These are phyloP conservation scores for Alternaria alternata DNA, from an alignment of 2,329 filamentous ascomycete species.

Conservation along the genomic window DNA sequence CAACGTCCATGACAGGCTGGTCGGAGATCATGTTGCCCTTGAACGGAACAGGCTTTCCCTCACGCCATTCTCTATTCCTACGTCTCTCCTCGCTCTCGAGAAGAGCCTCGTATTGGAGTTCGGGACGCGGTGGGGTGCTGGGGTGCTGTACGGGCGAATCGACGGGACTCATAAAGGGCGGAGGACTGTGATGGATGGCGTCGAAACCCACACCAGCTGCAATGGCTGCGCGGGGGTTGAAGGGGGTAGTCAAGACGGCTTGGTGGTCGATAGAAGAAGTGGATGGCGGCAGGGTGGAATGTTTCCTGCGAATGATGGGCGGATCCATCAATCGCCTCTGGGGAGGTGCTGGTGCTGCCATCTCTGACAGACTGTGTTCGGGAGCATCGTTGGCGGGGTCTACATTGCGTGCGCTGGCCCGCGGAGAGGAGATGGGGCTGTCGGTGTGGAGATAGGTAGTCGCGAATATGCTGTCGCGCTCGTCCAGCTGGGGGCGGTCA, in stretches of 20 bases:
- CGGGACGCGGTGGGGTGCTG: constrained; percentile 38
- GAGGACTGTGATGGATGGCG: constrained; percentile 39
- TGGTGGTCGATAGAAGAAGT: constrained; percentile 41
- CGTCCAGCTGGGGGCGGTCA: constrained; percentile 63
- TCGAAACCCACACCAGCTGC: constrained; percentile 32
- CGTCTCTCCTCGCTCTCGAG: constrained; percentile 53
- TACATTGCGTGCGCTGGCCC: constrained; percentile 37
- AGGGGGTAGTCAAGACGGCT: constrained; percentile 41
- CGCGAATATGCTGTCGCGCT: constrained; percentile 70
- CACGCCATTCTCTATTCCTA: constrained; percentile 59
- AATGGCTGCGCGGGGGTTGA: constrained; percentile 38
- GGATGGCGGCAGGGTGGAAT: constrained; percentile 32
- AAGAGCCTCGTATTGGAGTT: constrained; percentile 35
- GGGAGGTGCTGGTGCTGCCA: constrained; percentile 41
- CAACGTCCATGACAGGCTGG: constrained; percentile 55
- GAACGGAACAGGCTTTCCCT: constrained; percentile 57
- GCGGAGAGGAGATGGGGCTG: constrained; percentile 53
- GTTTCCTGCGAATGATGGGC: constrained; percentile 43
- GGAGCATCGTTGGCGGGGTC: constrained; percentile 39
- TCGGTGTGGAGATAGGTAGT: constrained; percentile 66
- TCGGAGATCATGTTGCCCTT: constrained; percentile 48
- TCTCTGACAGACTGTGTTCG: constrained; percentile 34
- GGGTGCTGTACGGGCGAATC: constrained; percentile 47
- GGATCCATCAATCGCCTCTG: constrained; percentile 46
- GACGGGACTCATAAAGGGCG: constrained; percentile 50